Conservation (phyloP, 1,139 yeast genomes). For the Geotrichum europaeum region DNA sequence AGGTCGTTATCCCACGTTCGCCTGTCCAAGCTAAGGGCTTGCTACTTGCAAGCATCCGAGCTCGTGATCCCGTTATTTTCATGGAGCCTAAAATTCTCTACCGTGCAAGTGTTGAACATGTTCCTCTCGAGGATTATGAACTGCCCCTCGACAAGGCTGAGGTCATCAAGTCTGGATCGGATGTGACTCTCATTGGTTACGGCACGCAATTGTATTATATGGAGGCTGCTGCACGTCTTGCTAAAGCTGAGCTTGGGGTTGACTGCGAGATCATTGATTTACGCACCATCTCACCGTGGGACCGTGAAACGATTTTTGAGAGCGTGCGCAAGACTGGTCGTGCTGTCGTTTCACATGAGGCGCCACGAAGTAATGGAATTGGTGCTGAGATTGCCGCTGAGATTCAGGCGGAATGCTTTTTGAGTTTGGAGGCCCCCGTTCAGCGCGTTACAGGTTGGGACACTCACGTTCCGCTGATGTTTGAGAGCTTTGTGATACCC, state of each 20-base stretch:
- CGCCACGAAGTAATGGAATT: conserved; percentile 31
- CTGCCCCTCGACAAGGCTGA: conserved; percentile 35
- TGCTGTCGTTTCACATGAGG: conserved; percentile 34
- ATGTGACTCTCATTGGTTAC: conserved; percentile 34
- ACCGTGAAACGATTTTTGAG: conserved; percentile 32
- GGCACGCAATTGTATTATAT: conserved; percentile 35
- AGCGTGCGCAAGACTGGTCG: conserved; percentile 35
- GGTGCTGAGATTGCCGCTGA: conserved; percentile 36
- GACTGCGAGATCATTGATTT: conserved; percentile 34
- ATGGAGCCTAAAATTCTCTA: conserved; percentile 37
- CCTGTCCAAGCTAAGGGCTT: conserved; percentile 37
- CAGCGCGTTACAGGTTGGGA: conserved; percentile 36
- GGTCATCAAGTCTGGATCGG: conserved; percentile 29
- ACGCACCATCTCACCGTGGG: conserved; percentile 36
- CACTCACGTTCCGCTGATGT: conserved; percentile 33
- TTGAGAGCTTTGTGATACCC: conserved; percentile 33
- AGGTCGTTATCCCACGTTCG: conserved; percentile 36
- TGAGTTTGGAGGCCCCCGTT: conserved; percentile 34
- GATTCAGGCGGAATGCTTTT: conserved; percentile 32
- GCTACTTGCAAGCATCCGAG: conserved; percentile 31
- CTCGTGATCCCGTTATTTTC: conserved; percentile 34
- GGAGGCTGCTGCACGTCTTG: conserved; percentile 32
- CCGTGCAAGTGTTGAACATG: conserved; percentile 34
- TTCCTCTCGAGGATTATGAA: conserved; percentile 33
- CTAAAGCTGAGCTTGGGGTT: conserved; percentile 30